These are phyloP conservation scores for Pseudohyphozyma bogoriensis DNA, from an alignment of 768 basidiomycete genomes.

Conservation along the genomic window DNA sequence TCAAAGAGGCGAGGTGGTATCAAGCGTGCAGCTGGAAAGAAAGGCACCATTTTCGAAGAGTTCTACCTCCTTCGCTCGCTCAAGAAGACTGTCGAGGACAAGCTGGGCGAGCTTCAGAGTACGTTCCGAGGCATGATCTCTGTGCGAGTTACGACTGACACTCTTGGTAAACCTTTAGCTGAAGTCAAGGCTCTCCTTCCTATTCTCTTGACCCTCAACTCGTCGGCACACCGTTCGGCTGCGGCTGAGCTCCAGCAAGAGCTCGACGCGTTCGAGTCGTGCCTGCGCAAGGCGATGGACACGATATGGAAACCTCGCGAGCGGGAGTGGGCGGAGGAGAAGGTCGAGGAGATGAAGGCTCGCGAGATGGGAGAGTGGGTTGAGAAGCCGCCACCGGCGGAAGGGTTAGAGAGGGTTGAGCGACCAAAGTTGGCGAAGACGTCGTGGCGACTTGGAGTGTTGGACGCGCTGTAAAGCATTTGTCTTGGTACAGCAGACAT, in stretches of 20 bases:
- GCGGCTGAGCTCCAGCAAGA: conserved; percentile 56
- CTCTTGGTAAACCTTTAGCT: no score
- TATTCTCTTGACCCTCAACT: conserved; percentile 58
- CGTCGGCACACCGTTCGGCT: conserved; percentile 56
- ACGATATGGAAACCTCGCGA: conserved; percentile 16
- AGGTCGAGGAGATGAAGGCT: conserved; percentile 51
- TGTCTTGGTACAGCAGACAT: background rate
- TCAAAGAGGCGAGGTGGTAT: conserved; percentile 77
- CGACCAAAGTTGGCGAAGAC: conserved; percentile 8
- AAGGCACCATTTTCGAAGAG: conserved; percentile 93
- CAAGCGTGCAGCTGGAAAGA: conserved; percentile 68
- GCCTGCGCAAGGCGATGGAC: background rate
- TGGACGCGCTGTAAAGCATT: background rate
- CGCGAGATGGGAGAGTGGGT: conserved; percentile 31
- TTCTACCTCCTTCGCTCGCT: conserved; percentile 81
- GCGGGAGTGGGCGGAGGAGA: conserved; percentile 39
- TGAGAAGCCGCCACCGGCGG: conserved; percentile 11
- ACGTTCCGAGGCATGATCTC: conserved; percentile 45
- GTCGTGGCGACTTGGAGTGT: conserved; percentile 4
- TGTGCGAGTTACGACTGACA: background rate
- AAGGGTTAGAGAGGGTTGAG: conserved; percentile 25
- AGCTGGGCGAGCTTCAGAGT: conserved; percentile 50
- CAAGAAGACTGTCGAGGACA: conserved; percentile 53
- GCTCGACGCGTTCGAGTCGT: conserved; percentile 47
- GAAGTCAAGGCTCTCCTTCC: conserved; percentile 62